These are phyloP conservation scores for Barbarea vulgaris DNA, from an alignment of 345 rosid genomes.

Conservation along the genomic window DNA sequence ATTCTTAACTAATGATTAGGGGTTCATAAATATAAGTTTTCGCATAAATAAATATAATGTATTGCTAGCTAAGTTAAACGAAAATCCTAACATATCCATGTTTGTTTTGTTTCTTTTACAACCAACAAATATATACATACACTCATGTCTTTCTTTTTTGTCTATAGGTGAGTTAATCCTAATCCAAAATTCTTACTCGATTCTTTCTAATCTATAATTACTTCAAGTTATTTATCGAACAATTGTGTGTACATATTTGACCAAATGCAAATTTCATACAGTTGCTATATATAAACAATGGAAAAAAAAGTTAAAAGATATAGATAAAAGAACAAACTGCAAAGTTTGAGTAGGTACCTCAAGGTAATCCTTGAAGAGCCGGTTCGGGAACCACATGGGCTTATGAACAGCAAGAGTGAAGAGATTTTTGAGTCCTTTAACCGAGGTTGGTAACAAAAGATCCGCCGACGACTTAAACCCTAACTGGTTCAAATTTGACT, in stretches of 20 bases:
- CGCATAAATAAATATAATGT: neutral
- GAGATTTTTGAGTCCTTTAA: conserved; percentile 73
- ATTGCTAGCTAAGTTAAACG: neutral
- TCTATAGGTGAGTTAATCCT: neutral
- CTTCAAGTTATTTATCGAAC: too few relatives aligned
- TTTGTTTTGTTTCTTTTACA: neutral
- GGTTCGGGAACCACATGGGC: conserved; percentile 85
- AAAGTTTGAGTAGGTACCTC: conserved; percentile 48
- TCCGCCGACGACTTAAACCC: conserved; percentile 83
- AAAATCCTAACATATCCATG: neutral
- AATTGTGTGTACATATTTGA: too few relatives aligned
- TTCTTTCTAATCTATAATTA: too few relatives aligned
- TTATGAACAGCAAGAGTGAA: conserved; percentile 70
- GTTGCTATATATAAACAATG: too few relatives aligned
- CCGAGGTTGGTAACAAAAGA: conserved; percentile 72
- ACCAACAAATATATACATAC: neutral
- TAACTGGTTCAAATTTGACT: conserved; percentile 48
- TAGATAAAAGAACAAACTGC: neutral
- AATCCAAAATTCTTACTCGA: neutral
- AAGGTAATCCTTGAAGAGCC: conserved; percentile 75
- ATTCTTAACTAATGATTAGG: neutral
- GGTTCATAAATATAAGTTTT: neutral
- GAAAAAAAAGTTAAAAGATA: neutral
- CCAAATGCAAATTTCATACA: too few relatives aligned
- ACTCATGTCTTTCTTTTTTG: neutral